Evolutionary conservation across 441 rosid species (phyloP).

Genomic region (Eruca vesicaria): DNA sequence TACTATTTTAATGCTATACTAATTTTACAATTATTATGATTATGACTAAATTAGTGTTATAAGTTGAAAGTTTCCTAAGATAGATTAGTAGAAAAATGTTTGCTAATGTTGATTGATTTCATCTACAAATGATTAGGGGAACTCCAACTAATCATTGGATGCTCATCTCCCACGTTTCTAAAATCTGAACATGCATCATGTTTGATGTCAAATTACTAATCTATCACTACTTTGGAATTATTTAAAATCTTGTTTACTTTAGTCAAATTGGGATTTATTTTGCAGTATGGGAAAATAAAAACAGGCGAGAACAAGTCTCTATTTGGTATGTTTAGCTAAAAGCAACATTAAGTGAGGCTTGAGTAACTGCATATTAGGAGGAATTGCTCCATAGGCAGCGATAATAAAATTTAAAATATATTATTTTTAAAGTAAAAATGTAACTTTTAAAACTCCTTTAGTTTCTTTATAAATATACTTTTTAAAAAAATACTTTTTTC

Average conservation of each 20-base stretch:
- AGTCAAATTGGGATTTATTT: not conserved
- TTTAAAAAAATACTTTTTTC: too few relatives aligned
- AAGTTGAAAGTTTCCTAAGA: too few relatives aligned
- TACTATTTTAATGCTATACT: too few relatives aligned
- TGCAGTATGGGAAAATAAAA: not conserved
- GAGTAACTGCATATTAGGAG: not conserved
- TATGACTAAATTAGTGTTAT: too few relatives aligned
- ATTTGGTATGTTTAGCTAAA: not conserved
- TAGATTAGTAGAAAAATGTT: too few relatives aligned
- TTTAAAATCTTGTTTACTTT: not conserved
- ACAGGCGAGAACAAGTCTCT: not conserved
- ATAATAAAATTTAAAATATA: too few relatives aligned
- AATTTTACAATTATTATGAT: too few relatives aligned
- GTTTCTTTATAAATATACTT: too few relatives aligned
- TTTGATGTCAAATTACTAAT: not conserved
- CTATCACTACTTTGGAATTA: not conserved
- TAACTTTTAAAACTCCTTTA: too few relatives aligned
- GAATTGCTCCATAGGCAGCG: too few relatives aligned
- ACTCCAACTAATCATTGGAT: slow-evolving; percentile 9
- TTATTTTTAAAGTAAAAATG: too few relatives aligned
- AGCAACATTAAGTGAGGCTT: not conserved
- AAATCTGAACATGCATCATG: not conserved
- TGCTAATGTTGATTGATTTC: slow-evolving; percentile 15
- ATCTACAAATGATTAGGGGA: slow-evolving; percentile 16
- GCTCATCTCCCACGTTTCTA: not conserved